phyloP scores from a whole-genome alignment of 257 asterid species.

The Nicotiana knightiana region DNA sequence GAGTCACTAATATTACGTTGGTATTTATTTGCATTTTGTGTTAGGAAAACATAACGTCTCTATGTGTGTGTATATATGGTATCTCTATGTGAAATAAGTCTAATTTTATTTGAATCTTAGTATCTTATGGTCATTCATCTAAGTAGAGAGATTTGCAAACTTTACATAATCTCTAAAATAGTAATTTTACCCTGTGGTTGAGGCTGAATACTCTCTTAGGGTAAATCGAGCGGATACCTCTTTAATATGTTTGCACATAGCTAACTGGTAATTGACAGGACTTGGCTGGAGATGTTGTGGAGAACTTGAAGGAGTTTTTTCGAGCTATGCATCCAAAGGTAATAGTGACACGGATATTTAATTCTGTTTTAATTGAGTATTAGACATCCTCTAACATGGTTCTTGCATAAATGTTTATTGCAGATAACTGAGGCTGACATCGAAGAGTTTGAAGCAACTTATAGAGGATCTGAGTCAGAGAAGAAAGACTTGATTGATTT shows the following conservation, averaged over 20 bases:
- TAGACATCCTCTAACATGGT: not conserved
- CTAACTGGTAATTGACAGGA: conserved; percentile 41
- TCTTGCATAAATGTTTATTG: conserved; percentile 5
- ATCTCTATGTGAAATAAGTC: no score
- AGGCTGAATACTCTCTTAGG: not conserved
- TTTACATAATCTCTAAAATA: not conserved
- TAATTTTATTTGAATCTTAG: not conserved
- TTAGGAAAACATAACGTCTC: no score
- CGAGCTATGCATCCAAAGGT: conserved; percentile 76
- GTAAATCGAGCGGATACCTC: not conserved
- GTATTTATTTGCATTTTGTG: no score
- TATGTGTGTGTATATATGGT: no score
- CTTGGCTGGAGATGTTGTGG: conserved; percentile 69
- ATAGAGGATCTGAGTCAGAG: conserved; percentile 84
- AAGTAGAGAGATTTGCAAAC: not conserved
- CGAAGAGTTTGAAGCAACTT: conserved; percentile 84
- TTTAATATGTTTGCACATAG: not conserved
- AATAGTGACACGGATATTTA: not conserved
- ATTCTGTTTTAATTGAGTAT: not conserved
- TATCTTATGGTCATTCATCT: not conserved
- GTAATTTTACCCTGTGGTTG: not conserved
- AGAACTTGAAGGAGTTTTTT: conserved; percentile 70
- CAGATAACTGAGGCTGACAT: conserved; percentile 84
- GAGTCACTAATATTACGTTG: no score
- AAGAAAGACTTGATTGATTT: conserved; percentile 71